phyloP scores from a whole-genome alignment of 345 rosid species.

The Eucalyptus regnans region DNA sequence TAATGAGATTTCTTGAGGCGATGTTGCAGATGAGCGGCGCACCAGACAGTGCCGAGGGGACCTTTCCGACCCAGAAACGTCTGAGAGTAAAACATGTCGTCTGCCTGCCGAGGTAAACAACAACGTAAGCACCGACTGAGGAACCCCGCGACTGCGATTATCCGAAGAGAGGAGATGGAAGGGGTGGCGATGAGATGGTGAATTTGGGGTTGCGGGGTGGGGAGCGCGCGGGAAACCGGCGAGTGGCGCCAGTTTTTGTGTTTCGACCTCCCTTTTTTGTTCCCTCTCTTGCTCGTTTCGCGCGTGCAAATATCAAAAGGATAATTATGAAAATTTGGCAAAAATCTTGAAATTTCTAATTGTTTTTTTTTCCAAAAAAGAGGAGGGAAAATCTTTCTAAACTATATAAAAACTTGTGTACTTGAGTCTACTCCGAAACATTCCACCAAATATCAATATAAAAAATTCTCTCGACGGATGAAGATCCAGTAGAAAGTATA shows the following conservation, averaged over 20 bases:
- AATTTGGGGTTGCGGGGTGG: not conserved
- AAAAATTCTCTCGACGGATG: not conserved
- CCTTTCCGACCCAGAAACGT: conserved; percentile 64
- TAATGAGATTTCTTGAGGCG: conserved; percentile 78
- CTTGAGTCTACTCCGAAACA: not conserved
- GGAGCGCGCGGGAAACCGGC: not conserved
- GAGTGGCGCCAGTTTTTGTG: not conserved
- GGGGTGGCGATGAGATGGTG: not conserved
- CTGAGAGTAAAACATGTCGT: conserved; percentile 64
- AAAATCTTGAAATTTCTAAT: not conserved
- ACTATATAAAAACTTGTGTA: not conserved
- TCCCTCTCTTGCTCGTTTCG: not conserved
- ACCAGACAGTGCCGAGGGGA: conserved; percentile 76
- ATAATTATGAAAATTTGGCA: not conserved
- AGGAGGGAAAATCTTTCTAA: not conserved
- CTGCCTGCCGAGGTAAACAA: not conserved
- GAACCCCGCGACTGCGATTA: not conserved
- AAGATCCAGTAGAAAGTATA: not conserved
- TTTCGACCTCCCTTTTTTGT: not conserved
- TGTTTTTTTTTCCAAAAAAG: not conserved
- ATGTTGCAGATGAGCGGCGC: conserved; percentile 77
- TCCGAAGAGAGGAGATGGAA: not conserved
- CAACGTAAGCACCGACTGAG: not conserved
- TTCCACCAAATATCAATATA: not conserved
- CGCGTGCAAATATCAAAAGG: not conserved